Conservation (phyloP, 192 early-diverging fungal genomes). For the Endogone sp. region DNA sequence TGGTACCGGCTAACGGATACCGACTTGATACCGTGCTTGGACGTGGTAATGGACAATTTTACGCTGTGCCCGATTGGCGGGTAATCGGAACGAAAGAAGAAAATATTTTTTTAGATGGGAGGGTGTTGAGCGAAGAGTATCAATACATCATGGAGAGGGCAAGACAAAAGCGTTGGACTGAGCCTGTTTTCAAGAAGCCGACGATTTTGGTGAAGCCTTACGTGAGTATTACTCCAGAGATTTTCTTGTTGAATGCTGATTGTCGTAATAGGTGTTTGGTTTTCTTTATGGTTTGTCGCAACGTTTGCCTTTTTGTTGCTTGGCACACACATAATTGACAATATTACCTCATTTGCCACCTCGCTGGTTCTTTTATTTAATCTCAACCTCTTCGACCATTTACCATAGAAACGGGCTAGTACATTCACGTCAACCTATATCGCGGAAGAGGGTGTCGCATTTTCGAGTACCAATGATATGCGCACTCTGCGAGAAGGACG, state of each 20-base stretch:
- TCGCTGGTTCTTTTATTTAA: too few relatives aligned
- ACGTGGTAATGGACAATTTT: neutral
- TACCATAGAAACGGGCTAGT: too few relatives aligned
- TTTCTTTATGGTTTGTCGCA: too few relatives aligned
- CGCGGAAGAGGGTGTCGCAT: too few relatives aligned
- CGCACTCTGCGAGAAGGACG: too few relatives aligned
- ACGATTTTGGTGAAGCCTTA: constrained; percentile 35
- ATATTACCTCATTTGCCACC: too few relatives aligned
- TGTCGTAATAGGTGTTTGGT: neutral
- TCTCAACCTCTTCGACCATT: too few relatives aligned
- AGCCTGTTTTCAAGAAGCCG: constrained; percentile 37
- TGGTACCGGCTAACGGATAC: neutral
- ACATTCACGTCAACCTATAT: too few relatives aligned
- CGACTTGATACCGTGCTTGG: neutral
- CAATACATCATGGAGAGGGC: constrained; percentile 48
- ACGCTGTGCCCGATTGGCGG: neutral
- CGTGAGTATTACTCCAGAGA: constrained; percentile 15
- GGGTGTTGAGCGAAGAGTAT: constrained; percentile 42
- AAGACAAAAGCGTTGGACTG: constrained; percentile 34
- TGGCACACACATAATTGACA: too few relatives aligned
- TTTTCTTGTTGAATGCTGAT: neutral
- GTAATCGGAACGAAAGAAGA: neutral
- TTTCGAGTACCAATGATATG: too few relatives aligned
- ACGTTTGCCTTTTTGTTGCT: too few relatives aligned
- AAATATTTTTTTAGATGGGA: constrained; percentile 20